A percentile compares a stretch with the other conserved stretches of the same genome.
phyloP scores from a whole-genome alignment of 129 eudicot species.

The Flaveria trinervia region DNA sequence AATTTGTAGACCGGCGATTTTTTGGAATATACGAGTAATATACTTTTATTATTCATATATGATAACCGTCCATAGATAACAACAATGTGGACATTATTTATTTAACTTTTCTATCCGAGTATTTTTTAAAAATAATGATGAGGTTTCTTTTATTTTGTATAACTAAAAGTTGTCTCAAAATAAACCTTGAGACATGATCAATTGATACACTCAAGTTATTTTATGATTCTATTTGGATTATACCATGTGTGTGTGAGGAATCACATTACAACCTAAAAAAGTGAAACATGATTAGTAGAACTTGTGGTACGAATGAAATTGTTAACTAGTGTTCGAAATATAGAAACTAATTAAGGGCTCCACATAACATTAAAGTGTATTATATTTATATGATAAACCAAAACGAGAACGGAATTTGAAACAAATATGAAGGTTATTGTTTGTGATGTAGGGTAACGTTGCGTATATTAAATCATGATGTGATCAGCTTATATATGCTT shows the following conservation, averaged over 20 bases:
- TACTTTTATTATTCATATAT: background rate
- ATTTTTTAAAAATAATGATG: background rate
- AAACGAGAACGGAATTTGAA: too few relatives aligned
- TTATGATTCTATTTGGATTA: too few relatives aligned
- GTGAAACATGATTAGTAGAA: too few relatives aligned
- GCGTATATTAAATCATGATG: too few relatives aligned
- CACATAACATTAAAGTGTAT: background rate
- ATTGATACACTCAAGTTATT: background rate
- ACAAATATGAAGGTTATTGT: too few relatives aligned
- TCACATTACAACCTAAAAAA: too few relatives aligned
- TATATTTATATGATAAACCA: too few relatives aligned
- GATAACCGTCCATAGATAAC: background rate
- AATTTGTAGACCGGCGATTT: conserved; percentile 23
- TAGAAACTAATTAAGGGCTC: background rate
- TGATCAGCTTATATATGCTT: too few relatives aligned
- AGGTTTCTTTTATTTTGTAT: background rate
- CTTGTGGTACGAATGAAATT: too few relatives aligned
- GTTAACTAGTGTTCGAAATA: background rate
- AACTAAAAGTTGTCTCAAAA: background rate
- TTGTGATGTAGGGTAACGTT: too few relatives aligned
- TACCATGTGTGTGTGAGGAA: too few relatives aligned
- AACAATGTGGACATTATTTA: conserved; percentile 1
- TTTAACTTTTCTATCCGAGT: background rate
- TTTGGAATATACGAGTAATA: conserved; percentile 29
- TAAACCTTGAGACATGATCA: background rate